A percentile compares a stretch with the other conserved stretches of the same genome.
phyloP scores from a whole-genome alignment of 2,329 filamentous ascomycete species.

The Botrytis porri region DNA sequence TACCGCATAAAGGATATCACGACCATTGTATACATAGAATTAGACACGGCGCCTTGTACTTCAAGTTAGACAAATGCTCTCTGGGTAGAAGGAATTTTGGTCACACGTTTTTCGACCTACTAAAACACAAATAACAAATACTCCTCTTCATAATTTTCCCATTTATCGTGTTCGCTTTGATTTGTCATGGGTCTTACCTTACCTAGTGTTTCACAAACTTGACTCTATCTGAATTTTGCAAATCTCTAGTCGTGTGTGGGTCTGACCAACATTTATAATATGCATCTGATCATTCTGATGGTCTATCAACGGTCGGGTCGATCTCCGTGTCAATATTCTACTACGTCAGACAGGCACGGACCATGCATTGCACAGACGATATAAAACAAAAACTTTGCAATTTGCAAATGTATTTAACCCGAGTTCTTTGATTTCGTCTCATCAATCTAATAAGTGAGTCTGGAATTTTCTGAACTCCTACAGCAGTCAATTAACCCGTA shows the following conservation, averaged over 20 bases:
- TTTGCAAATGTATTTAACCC: background rate
- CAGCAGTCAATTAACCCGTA: background rate
- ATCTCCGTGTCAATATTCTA: background rate
- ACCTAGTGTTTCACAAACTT: background rate
- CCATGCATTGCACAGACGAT: background rate
- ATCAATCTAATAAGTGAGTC: background rate
- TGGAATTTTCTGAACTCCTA: background rate
- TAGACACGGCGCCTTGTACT: conserved; percentile 32
- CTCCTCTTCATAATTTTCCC: conserved; percentile 25
- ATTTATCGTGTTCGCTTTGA: background rate
- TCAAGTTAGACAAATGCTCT: conserved; percentile 30
- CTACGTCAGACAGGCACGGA: background rate
- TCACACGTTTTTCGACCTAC: conserved; percentile 14
- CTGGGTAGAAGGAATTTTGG: conserved; percentile 14
- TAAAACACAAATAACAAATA: conserved; percentile 24
- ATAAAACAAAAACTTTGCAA: background rate
- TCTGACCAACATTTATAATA: background rate
- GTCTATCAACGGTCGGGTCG: background rate
- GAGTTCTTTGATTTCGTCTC: background rate
- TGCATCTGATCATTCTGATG: background rate
- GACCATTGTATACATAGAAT: conserved; percentile 36
- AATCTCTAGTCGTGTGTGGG: background rate
- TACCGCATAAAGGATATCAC: conserved; percentile 57
- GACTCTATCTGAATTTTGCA: background rate
- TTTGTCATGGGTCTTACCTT: background rate